A percentile compares a stretch with the other conserved stretches of the same genome.
These are phyloP conservation scores for Auriculariales sp. DNA, from an alignment of 768 basidiomycete species.

Conservation along the genomic window DNA sequence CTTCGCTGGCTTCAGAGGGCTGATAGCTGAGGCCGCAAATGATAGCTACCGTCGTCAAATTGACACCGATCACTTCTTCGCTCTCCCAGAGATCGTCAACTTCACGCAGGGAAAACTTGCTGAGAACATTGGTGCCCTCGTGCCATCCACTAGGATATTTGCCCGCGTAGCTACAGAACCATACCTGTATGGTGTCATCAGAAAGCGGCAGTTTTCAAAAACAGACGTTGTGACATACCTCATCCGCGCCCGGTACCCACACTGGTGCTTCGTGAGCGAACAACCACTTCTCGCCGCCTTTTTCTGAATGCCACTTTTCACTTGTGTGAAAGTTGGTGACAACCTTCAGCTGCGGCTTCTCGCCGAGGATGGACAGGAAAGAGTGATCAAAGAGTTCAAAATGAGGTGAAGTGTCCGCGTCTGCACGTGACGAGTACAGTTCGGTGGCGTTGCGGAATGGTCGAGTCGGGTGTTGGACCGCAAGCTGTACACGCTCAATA, in stretches of 20 bases:
- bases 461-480: neutral
- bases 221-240: constrained; percentile 59
- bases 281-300: neutral
- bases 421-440: neutral
- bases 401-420: constrained; percentile 21
- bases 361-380: constrained; percentile 49
- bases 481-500: neutral
- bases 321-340: constrained; percentile 68
- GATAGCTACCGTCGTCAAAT: constrained; percentile 23
- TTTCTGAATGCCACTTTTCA: too few relatives aligned
- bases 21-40: constrained; percentile 5
- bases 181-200: too few relatives aligned
- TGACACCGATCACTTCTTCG: constrained; percentile 29
- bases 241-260: constrained; percentile 49
- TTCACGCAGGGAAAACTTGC: constrained; percentile 45
- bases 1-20: constrained; percentile 19
- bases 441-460: neutral
- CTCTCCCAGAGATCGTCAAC: too few relatives aligned
- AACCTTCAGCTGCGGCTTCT: constrained; percentile 37
- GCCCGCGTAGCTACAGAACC: neutral
- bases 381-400: constrained; percentile 39
- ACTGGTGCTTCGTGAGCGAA: constrained; percentile 38
- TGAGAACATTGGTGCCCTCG: constrained; percentile 28
- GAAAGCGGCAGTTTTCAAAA: too few relatives aligned
- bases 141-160: neutral